Percentiles rank a stretch among this genome's conserved stretches.
phyloP scores from a whole-genome alignment of 2,329 filamentous ascomycete species.

The Neospermospora avenae region DNA sequence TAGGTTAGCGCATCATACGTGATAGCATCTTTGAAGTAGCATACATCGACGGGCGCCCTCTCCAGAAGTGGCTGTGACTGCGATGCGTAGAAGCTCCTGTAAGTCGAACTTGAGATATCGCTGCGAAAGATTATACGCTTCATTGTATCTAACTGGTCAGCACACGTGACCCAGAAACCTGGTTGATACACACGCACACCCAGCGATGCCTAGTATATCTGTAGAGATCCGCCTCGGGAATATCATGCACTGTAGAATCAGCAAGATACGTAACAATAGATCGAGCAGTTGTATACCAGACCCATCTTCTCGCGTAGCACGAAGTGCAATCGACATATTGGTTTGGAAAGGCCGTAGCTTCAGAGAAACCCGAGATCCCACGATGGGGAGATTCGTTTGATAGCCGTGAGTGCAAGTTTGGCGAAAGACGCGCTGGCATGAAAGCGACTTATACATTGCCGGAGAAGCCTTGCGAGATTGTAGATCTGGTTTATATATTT shows the following conservation, averaged over 20 bases:
- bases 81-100: conserved; percentile 25
- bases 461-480: neutral
- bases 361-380: neutral
- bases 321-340: neutral
- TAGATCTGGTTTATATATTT: neutral
- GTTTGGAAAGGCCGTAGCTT: neutral
- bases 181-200: conserved; percentile 9
- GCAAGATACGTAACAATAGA: neutral
- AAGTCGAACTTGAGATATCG: conserved; percentile 33
- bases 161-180: conserved; percentile 3
- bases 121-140: conserved; percentile 28
- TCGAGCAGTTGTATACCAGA: neutral
- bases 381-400: neutral
- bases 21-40: conserved; percentile 1
- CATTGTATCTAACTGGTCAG: conserved; percentile 26
- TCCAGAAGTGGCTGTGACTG: conserved; percentile 10
- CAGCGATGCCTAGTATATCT: conserved; percentile 31
- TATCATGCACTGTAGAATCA: conserved; percentile 12
- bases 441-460: neutral
- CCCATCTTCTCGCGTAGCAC: neutral
- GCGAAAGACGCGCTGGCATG: neutral
- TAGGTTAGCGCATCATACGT: neutral
- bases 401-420: neutral
- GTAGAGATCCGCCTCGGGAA: conserved; percentile 30
- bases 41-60: conserved; percentile 18